Evolutionary conservation across 805 yeast species (phyloP), one percentile per base, ranked within the genome.

Genomic region (Sungouiella blattae): DNA sequence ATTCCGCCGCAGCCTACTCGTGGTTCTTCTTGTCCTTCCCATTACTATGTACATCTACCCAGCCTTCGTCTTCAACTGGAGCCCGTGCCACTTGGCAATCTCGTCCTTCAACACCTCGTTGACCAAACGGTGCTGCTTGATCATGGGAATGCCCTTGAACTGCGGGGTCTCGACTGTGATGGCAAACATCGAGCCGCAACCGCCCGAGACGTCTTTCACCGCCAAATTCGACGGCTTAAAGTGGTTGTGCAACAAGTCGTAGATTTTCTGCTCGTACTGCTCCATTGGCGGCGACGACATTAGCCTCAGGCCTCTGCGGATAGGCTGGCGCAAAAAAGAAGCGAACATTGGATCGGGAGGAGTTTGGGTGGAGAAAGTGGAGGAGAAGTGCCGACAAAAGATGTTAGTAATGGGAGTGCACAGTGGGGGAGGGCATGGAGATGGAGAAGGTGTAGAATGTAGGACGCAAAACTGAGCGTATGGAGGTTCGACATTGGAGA

Each of bases 131-230:
- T 93, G 98, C 58, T 93, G 98, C 55, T 88, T 89, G 46, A 93
- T 72, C 80, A 87, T 87, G 1, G 86, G 67, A 28, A 86, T 54
- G 0, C 95, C 95, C 48, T 83, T 78, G 62, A 93, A 93, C 51
- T 77, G 66, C 2, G 68, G 70, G 35, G 93, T 80, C 30, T 80
- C 83, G 12, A 93, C 75, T 39, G 71, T 65, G 33, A 93, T 91
- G 31, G 95, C 87, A 63, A 87, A 93, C 98, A 93, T 93, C 5
- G 97, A 88, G 1, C 98, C 98, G 62, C 98, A 93, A 1, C 98
- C 98, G 13, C 70, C 98, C 18, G 93, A 81, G 6, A 91, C 79
- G 55, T 91, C 98, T 44, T 71, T 68, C 5, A 91, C 97, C 18
- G 71, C 69, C 30, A 89, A 63, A 23, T 60, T 61, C 20, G 62